A percentile compares a stretch with the other conserved stretches of the same genome.
phyloP scores from a whole-genome alignment of 345 rosid genomes.

The Arabidopsis thaliana region DNA sequence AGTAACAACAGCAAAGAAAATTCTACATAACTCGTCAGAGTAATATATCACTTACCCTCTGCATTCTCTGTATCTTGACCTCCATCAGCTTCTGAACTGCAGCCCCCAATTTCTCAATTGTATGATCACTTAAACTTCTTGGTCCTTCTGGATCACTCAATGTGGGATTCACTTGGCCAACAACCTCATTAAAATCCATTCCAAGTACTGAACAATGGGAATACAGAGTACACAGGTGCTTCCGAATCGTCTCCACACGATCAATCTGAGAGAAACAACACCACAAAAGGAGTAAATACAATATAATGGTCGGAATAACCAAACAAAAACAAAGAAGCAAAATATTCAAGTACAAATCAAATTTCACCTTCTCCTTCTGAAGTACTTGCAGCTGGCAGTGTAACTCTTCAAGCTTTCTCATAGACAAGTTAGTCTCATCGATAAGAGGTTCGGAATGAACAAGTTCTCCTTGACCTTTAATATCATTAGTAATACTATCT shows the following conservation, averaged over 20 bases:
- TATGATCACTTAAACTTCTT: constrained; percentile 60
- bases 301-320: constrained; percentile 1
- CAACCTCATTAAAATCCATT: constrained; percentile 63
- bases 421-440: constrained; percentile 79
- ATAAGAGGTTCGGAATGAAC: constrained; percentile 43
- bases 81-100: constrained; percentile 62
- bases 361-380: constrained; percentile 75
- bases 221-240: constrained; percentile 53
- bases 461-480: constrained; percentile 54
- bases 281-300: not conserved
- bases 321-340: constrained; percentile 9
- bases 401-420: constrained; percentile 80
- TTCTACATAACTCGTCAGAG: constrained; percentile 2
- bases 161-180: constrained; percentile 63
- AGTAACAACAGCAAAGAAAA: constrained; percentile 10
- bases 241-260: constrained; percentile 65
- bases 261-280: constrained; percentile 57
- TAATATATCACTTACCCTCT: constrained; percentile 57
- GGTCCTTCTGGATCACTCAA: constrained; percentile 60
- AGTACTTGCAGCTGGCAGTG: constrained; percentile 65
- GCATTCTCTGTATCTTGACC: constrained; percentile 87
- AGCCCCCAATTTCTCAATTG: constrained; percentile 58
- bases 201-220: constrained; percentile 79
- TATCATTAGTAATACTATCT: constrained; percentile 59
- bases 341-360: not conserved